Evolutionary conservation across 371 early-diverging fungal genomes (phyloP), one percentile per base, ranked within the genome.

Genomic region (Mortierella sp.): DNA sequence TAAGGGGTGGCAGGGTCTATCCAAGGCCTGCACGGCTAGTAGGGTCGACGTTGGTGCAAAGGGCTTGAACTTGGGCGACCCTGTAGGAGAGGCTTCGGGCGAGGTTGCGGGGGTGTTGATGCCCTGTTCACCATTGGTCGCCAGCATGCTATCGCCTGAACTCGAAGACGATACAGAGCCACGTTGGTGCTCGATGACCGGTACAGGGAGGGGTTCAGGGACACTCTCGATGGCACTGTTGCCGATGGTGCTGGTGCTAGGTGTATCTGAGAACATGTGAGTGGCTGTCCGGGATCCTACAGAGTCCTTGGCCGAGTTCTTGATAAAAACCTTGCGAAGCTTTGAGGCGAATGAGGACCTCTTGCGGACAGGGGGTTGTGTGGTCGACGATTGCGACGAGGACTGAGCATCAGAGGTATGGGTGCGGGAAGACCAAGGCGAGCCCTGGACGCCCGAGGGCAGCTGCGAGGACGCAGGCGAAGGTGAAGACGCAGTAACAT

Each of bases 121-220:
- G 9, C 62, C 30, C 7, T 52, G 28, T 9, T 62, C 75, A 16
- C 57, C 65, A 6, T 64, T 68, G 7, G 57, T 62, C 11, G 61
- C 69, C n/a, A 72, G 68, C 66, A 70, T 62, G 37, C 70, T 63
- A 18, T 72, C 73, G 1, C 63, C 60, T 1, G 79, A 79, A 23
- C 79, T 72, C 5, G 73, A 65, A 12, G 79, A 79, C 1, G 79
- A 79, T 15, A 79, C 73, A 15, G 79, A 79, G 1, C 70, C 73
- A 1, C 79, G 79, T 12, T 79, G 77, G 26, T 77, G 63, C 16
- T 64, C 62, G 16, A 61, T 19, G 7, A 19, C 29, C 25, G 64
- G 12, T 18, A 19, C 14, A 43, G 23, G 60, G 25, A 7, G 60
- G 65, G 46, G 14, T 21, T 26, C 7, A 55, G 26, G 18, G 70